A percentile compares a stretch with the other conserved stretches of the same genome.
Evolutionary conservation across 805 yeast species (phyloP).

Genomic region (Wickerhamiella azymoides): DNA sequence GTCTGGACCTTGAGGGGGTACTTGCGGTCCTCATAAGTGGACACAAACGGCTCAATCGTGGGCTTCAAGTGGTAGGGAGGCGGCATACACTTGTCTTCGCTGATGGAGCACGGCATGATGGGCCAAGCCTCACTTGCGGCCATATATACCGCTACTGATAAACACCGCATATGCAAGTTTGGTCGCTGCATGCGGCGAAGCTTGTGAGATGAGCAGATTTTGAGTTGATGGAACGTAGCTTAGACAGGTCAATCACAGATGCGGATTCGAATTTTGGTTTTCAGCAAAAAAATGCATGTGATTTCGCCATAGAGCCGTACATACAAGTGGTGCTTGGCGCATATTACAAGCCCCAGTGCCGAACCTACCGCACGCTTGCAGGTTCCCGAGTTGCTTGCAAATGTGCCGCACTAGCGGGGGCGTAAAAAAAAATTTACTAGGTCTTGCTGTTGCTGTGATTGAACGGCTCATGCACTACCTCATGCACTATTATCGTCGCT

Average conservation of each 20-base stretch:
- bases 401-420: no score
- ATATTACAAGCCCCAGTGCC: no score
- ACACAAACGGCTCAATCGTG: neutral
- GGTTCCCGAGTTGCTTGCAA: no score
- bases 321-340: no score
- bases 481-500: neutral
- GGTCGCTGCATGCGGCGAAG: neutral
- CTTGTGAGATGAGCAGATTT: neutral
- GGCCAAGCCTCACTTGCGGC: no score
- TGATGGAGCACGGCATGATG: neutral
- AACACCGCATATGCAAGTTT: neutral
- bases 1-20: slow-evolving; percentile 7
- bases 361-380: no score
- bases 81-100: neutral
- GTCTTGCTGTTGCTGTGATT: no score
- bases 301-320: no score
- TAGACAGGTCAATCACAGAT: no score
- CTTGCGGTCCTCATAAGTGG: slow-evolving; percentile 2
- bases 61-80: slow-evolving; percentile 5
- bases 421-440: no score
- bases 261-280: no score
- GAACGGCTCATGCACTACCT: neutral
- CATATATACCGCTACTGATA: neutral
- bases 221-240: neutral
- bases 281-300: no score